Evolutionary conservation across 2,329 filamentous ascomycete genomes (phyloP).

Genomic region (Verticillium nubilum): DNA sequence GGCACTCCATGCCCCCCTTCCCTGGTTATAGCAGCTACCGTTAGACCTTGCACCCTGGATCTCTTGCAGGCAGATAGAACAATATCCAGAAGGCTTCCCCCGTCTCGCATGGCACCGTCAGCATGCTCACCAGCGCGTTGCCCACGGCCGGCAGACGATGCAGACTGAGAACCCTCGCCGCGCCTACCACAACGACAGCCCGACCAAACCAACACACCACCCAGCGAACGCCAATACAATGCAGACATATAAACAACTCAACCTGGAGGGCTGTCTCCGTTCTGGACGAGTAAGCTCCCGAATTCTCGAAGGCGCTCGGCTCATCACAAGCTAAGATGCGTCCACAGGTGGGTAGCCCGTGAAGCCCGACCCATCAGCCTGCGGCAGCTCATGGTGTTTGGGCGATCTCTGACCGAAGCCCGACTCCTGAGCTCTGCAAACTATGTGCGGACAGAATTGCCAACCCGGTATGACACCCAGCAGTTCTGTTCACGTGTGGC

Average conservation of each 20-base stretch:
- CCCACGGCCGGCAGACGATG: conserved; percentile 37
- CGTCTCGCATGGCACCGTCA: conserved; percentile 9
- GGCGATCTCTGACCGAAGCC: conserved; percentile 83
- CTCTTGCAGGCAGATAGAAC: background rate
- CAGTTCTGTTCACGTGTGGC: background rate
- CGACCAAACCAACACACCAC: conserved; percentile 3
- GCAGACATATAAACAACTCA: conserved; percentile 23
- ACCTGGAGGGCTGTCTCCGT: conserved; percentile 60
- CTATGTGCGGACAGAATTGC: conserved; percentile 92
- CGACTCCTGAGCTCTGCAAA: conserved; percentile 92
- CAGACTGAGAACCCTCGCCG: conserved; percentile 19
- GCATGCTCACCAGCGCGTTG: conserved; percentile 41
- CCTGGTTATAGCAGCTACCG: background rate
- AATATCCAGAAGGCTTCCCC: background rate
- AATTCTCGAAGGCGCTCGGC: background rate
- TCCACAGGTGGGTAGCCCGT: conserved; percentile 77
- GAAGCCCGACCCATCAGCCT: conserved; percentile 94
- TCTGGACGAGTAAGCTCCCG: conserved; percentile 53
- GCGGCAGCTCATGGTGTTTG: conserved; percentile 95
- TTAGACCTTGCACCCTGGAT: background rate
- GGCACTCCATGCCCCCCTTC: background rate
- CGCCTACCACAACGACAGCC: background rate
- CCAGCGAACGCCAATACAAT: conserved; percentile 13
- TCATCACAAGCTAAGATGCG: conserved; percentile 11
- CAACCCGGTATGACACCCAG: conserved; percentile 55